A percentile compares a stretch with the other conserved stretches of the same genome.
Conservation (phyloP, 306 rosid species). For the Urtica urens region DNA sequence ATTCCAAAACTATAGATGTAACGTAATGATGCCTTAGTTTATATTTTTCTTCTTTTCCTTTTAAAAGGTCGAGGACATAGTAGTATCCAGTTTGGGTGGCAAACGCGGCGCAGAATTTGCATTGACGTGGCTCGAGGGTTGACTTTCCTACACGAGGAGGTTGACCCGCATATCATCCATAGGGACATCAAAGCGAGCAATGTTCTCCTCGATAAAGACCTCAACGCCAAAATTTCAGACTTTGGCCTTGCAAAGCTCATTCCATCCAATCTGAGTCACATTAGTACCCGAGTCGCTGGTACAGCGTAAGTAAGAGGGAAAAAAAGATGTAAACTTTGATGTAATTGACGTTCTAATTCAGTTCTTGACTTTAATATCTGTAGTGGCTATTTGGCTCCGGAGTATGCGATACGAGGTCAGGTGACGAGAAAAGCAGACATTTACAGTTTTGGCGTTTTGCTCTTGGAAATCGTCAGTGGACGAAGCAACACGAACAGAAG, state of each 20-base stretch:
- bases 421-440: conserved; percentile 77
- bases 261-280: conserved; percentile 50
- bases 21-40: conserved; percentile 11
- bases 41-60: conserved; percentile 18
- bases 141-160: conserved; percentile 58
- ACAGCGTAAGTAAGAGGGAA: conserved; percentile 46
- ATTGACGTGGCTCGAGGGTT: conserved; percentile 70
- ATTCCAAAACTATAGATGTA: too few relatives aligned
- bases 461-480: conserved; percentile 73
- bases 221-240: conserved; percentile 63
- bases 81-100: conserved; percentile 51
- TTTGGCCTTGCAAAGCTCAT: conserved; percentile 87
- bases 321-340: too few relatives aligned
- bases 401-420: conserved; percentile 69
- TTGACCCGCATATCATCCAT: conserved; percentile 61
- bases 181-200: conserved; percentile 83
- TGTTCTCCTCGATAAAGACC: conserved; percentile 48
- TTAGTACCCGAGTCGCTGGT: conserved; percentile 77
- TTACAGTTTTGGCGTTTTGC: conserved; percentile 75
- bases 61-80: conserved; percentile 39
- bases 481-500: conserved; percentile 55
- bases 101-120: conserved; percentile 43
- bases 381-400: conserved; percentile 89
- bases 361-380: conserved; percentile 18
- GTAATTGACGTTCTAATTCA: conserved; percentile 2